Percentiles rank a stretch among this genome's conserved stretches.
Conservation (phyloP, 2,329 filamentous ascomycete genomes). For the Hansfordia pulvinata region DNA sequence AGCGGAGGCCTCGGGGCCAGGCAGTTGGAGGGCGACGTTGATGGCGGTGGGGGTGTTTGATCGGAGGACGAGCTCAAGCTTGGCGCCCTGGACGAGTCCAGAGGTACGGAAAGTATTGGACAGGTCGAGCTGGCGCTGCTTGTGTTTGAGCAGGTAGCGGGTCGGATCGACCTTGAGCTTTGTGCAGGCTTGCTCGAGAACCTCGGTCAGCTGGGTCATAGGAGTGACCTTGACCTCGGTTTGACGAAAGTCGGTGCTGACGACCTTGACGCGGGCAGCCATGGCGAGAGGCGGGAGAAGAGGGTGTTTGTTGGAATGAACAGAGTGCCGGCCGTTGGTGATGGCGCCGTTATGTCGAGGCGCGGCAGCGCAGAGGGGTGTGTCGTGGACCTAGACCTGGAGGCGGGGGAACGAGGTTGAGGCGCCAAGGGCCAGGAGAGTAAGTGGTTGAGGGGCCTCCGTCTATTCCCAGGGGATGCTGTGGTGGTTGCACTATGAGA, state of each 20-base stretch:
- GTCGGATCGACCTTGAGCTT: slow-evolving; percentile 64
- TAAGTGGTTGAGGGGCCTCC: too few species aligned
- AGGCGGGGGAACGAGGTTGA: too few species aligned
- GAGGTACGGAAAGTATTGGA: slow-evolving; percentile 74
- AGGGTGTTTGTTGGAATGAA: slow-evolving; percentile 1
- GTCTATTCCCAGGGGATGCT: too few species aligned
- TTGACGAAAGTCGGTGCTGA: slow-evolving; percentile 66
- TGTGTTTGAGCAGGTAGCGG: slow-evolving; percentile 75
- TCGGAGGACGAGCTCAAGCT: slow-evolving; percentile 79
- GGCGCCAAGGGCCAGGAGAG: too few species aligned
- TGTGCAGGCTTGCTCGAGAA: slow-evolving; percentile 75
- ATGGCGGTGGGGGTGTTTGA: slow-evolving; percentile 78
- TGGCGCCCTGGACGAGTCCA: slow-evolving; percentile 72
- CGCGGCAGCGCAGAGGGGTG: too few species aligned
- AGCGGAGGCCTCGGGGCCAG: slow-evolving; percentile 51
- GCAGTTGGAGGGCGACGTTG: slow-evolving; percentile 78
- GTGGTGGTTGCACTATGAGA: too few species aligned
- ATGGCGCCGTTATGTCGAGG: too few species aligned
- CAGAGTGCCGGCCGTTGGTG: too few species aligned
- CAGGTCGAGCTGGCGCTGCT: slow-evolving; percentile 75
- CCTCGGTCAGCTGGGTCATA: slow-evolving; percentile 67
- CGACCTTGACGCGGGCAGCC: slow-evolving; percentile 80
- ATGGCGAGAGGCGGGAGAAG: slow-evolving; percentile 30
- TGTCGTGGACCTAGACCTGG: too few species aligned
- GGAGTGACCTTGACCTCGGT: slow-evolving; percentile 74